Percentiles rank a stretch among this genome's conserved stretches.
phyloP scores from a whole-genome alignment of 2,329 filamentous ascomycete species.

The Corinectria fuckeliana region DNA sequence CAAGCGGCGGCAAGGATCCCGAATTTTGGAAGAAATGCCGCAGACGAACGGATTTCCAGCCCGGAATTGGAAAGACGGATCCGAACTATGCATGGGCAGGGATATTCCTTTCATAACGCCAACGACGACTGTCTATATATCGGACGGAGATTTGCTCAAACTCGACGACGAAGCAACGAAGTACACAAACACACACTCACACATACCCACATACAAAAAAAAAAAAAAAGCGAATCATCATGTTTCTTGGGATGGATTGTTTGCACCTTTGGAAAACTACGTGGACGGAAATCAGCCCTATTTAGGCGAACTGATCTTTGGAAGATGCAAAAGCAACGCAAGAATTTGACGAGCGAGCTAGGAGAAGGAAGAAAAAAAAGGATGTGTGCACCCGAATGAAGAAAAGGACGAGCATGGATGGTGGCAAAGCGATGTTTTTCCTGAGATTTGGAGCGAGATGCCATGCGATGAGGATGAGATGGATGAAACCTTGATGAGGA shows the following conservation, averaged over 20 bases:
- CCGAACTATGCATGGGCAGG: neutral
- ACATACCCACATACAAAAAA: neutral
- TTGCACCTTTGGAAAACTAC: neutral
- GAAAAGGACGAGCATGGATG: constrained; percentile 27
- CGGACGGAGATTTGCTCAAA: constrained; percentile 10
- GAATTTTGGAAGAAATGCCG: neutral
- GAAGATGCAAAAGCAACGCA: constrained; percentile 4
- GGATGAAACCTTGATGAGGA: constrained; percentile 24
- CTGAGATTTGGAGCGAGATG: constrained; percentile 17
- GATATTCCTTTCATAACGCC: neutral
- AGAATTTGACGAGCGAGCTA: constrained; percentile 1
- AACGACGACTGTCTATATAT: neutral
- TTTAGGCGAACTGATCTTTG: constrained; percentile 1
- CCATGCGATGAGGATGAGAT: constrained; percentile 23
- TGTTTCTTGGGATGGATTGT: constrained; percentile 3
- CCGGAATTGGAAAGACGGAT: neutral
- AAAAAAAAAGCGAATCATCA: constrained; percentile 13
- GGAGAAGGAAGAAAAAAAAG: neutral
- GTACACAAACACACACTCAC: neutral
- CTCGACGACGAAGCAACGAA: constrained; percentile 2
- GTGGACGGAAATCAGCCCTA: neutral
- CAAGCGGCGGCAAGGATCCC: neutral
- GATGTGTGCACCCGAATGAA: constrained; percentile 15
- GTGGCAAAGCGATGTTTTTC: constrained; percentile 32
- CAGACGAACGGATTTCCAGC: neutral